Percentiles rank a stretch among this genome's conserved stretches.
Conservation (phyloP, 2,329 filamentous ascomycete species). For the Davidsoniella neocaledoniae region DNA sequence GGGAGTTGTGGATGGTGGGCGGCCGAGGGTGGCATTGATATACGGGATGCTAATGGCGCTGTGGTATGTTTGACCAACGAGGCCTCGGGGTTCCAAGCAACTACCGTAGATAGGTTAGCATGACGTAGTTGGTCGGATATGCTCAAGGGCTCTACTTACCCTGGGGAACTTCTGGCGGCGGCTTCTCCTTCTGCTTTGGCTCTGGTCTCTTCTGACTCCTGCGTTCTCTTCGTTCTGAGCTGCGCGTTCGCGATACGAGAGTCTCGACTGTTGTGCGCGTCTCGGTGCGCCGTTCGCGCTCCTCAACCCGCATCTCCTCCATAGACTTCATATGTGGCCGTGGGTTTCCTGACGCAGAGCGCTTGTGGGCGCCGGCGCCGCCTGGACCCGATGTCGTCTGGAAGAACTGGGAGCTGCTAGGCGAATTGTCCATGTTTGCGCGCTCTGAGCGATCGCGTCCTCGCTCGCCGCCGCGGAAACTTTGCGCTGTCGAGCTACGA, state of each 20-base stretch:
- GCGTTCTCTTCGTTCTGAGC: constrained; percentile 33
- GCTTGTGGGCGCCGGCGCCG: constrained; percentile 33
- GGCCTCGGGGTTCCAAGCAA: constrained; percentile 64
- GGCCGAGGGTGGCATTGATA: constrained; percentile 49
- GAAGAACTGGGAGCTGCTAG: constrained; percentile 17
- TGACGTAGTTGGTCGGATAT: neutral
- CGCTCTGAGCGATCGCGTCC: constrained; percentile 15
- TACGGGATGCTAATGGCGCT: constrained; percentile 53
- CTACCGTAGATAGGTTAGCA: constrained; percentile 16
- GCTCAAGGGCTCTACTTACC: constrained; percentile 22
- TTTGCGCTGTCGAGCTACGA: constrained; percentile 7
- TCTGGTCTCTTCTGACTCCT: constrained; percentile 26
- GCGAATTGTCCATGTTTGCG: constrained; percentile 20
- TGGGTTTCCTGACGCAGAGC: constrained; percentile 39
- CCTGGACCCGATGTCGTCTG: constrained; percentile 1
- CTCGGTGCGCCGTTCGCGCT: constrained; percentile 39
- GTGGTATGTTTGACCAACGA: constrained; percentile 50
- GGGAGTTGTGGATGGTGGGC: constrained; percentile 52
- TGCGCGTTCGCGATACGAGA: constrained; percentile 39
- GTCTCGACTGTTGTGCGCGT: constrained; percentile 42
- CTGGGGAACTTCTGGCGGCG: constrained; percentile 30
- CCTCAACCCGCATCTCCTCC: constrained; percentile 26
- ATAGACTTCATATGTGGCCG: constrained; percentile 25
- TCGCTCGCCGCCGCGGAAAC: constrained; percentile 23
- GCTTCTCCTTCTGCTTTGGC: constrained; percentile 28